Conservation (phyloP, 345 rosid species). For the Euclidium syriacum region DNA sequence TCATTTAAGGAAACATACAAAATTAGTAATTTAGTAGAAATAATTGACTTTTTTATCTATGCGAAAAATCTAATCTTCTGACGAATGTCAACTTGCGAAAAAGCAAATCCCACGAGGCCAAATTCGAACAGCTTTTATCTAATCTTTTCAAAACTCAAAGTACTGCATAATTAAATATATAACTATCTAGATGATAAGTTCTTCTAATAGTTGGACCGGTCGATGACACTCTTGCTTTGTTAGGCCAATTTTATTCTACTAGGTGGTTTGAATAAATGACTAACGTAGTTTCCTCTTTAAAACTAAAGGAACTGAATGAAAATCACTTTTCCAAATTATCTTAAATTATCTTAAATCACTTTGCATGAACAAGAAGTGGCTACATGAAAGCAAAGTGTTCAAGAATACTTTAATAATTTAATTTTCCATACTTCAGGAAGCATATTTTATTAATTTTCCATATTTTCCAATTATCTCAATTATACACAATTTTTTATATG, state of each 20-base stretch:
- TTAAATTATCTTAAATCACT: too few relatives aligned
- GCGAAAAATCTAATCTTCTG: neutral
- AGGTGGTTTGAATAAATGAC: slow-evolving; percentile 19
- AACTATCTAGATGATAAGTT: slow-evolving; percentile 12
- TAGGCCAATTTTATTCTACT: slow-evolving; percentile 21
- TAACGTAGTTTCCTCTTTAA: neutral
- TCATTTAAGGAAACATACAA: neutral
- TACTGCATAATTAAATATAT: neutral
- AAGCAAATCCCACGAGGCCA: slow-evolving; percentile 24
- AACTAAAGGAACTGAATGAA: neutral
- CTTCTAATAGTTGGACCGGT: slow-evolving; percentile 3
- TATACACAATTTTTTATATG: too few relatives aligned
- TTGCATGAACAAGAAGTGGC: too few relatives aligned
- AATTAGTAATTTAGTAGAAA: neutral
- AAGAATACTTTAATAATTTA: too few relatives aligned
- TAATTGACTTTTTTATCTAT: too few relatives aligned
- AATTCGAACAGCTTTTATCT: slow-evolving; percentile 11
- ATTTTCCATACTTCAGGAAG: too few relatives aligned
- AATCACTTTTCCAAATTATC: neutral
- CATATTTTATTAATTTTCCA: too few relatives aligned
- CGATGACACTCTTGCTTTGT: neutral
- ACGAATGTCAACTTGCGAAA: neutral
- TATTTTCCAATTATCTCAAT: too few relatives aligned
- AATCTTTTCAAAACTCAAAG: neutral
- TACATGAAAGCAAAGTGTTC: too few relatives aligned